Evolutionary conservation across 2,329 filamentous ascomycete genomes (phyloP).

Genomic region (Rachicladosporium sp.): DNA sequence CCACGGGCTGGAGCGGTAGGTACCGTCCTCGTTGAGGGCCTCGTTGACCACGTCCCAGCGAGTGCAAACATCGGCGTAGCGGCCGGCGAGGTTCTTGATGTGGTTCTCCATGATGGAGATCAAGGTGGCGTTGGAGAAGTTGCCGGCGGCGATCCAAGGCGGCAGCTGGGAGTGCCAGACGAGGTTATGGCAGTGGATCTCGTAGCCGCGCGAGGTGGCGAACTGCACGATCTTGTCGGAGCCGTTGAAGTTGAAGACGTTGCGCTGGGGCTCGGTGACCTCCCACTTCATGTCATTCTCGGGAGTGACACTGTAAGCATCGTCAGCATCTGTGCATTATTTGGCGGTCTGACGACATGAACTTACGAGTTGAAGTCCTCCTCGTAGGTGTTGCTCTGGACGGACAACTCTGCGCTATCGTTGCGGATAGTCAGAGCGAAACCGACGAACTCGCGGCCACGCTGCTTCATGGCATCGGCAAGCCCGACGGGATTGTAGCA

Average conservation of each 20-base stretch:
- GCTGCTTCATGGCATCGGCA: slow-evolving; percentile 7
- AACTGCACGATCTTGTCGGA: slow-evolving; percentile 25
- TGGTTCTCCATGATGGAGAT: slow-evolving; percentile 31
- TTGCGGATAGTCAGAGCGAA: slow-evolving; percentile 24
- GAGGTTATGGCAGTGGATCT: slow-evolving; percentile 29
- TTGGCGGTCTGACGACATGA: too few relatives aligned
- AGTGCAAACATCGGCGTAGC: slow-evolving; percentile 28
- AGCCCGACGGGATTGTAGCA: slow-evolving; percentile 5
- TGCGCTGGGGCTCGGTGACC: slow-evolving; percentile 24
- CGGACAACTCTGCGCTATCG: slow-evolving; percentile 13
- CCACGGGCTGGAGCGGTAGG: slow-evolving; percentile 15
- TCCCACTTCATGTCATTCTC: slow-evolving; percentile 31
- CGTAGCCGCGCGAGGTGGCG: slow-evolving; percentile 24
- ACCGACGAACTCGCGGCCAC: slow-evolving; percentile 24
- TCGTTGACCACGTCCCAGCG: slow-evolving; percentile 22
- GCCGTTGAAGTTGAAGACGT: slow-evolving; percentile 23
- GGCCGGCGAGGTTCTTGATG: slow-evolving; percentile 26
- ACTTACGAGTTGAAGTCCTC: slow-evolving; percentile 11
- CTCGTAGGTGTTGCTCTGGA: slow-evolving; percentile 11
- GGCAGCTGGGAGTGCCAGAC: slow-evolving; percentile 32
- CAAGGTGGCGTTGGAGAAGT: slow-evolving; percentile 28
- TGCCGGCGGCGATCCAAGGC: slow-evolving; percentile 25
- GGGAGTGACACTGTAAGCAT: slow-evolving; percentile 19
- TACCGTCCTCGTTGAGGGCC: slow-evolving; percentile 14
- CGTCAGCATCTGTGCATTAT: slow-evolving; percentile 4